Evolutionary conservation across 2,329 filamentous ascomycete genomes (phyloP).

Genomic region (Hymenoscyphus repandus): DNA sequence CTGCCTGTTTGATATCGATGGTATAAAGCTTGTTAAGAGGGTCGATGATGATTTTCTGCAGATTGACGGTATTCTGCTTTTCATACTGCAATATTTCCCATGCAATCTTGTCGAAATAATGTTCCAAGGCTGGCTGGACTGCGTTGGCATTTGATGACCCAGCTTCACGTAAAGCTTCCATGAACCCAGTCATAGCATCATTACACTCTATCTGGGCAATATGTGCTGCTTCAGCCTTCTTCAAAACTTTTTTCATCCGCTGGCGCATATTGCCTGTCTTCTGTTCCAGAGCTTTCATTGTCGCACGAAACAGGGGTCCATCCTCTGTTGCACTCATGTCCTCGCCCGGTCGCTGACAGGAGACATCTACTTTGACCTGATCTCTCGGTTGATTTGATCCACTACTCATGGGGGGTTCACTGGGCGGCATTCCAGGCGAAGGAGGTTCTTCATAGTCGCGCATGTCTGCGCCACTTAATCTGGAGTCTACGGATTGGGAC

Average conservation of each 20-base stretch:
- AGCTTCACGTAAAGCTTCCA: conserved; percentile 81
- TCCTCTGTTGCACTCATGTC: conserved; percentile 84
- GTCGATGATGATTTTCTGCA: conserved; percentile 92
- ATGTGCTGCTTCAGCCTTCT: conserved; percentile 86
- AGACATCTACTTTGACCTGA: conserved; percentile 77
- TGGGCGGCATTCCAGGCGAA: conserved; percentile 43
- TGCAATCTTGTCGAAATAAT: conserved; percentile 97
- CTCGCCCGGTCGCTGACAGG: conserved; percentile 77
- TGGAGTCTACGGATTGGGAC: conserved; percentile 77
- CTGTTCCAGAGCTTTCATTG: conserved; percentile 92
- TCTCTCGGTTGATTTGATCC: conserved; percentile 19
- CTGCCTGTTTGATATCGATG: conserved; percentile 94
- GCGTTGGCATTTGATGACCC: conserved; percentile 90
- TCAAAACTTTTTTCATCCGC: conserved; percentile 94
- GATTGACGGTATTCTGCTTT: conserved; percentile 72
- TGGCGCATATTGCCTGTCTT: conserved; percentile 92
- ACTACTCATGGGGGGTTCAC: conserved; percentile 31
- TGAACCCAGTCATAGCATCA: conserved; percentile 74
- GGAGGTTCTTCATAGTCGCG: conserved; percentile 48
- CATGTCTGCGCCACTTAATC: conserved; percentile 66
- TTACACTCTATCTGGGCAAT: conserved; percentile 78
- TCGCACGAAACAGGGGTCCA: conserved; percentile 90
- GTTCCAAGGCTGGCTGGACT: conserved; percentile 92
- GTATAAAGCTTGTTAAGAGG: conserved; percentile 89
- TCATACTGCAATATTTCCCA: conserved; percentile 86